Evolutionary conservation across 805 yeast genomes (phyloP), one percentile per base, ranked within the genome.

Genomic region (Kuraishia borneana): DNA sequence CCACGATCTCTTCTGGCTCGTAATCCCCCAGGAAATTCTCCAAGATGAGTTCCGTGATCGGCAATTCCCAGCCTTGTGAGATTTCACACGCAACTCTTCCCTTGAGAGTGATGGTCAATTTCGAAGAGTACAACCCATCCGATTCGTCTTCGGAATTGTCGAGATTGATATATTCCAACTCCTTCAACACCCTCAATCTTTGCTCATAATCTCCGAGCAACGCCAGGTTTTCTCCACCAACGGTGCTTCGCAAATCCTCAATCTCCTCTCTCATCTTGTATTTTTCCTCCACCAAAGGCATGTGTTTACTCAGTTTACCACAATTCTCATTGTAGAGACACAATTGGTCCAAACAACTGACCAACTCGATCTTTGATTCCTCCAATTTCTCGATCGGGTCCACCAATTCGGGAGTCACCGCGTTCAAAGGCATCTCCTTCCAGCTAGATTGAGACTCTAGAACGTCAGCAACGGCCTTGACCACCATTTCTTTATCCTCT

Each of bases 1-100:
- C 97, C n/a, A 88, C 96, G 41, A 92, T 87, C 55, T 92, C 98
- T 49, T 87, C 96, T 1, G 96, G 87, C 42, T 88, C 94, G 51
- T 83, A 88, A 38, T 85, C 94, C 21, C 89, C 95, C 41, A 92
- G 61, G 61, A 89, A 87, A 56, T 92, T 92, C 48, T 89, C 95
- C 45, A 92, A 65, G 13, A 92, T 73, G 36, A 92, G 65, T 54
- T 92, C 98, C 0, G 98, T 89, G 8, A 92, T 53, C 2, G 82
- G 79, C 36, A 88, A 64, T 55, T 92, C 98, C 73, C 88, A 85
- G 0, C 97, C 97, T 18, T 85, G 70, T 51, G 83, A 83, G 38
- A 84, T 69, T 47, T 92, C 98, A 60, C 95, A 92, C 0, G 94
- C 95, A 31, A 84, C 94, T 40, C 96, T 65, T 22, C 97, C 97